Percentiles rank a stretch among this genome's conserved stretches.
phyloP scores from a whole-genome alignment of 306 rosid genomes.

The Inga oerstediana region DNA sequence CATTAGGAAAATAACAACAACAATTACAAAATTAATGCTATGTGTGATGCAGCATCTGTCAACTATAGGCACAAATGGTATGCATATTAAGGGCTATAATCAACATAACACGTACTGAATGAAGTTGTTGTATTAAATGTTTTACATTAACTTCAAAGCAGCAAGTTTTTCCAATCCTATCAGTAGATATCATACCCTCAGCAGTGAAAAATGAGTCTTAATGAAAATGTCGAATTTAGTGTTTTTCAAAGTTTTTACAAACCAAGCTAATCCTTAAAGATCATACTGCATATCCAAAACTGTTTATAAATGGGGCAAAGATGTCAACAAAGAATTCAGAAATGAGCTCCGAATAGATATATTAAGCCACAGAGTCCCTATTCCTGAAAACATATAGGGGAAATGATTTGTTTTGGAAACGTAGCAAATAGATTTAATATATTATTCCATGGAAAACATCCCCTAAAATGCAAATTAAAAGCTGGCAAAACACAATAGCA shows the following conservation, averaged over 20 bases:
- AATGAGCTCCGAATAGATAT: not conserved
- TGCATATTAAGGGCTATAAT: slow-evolving; percentile 10
- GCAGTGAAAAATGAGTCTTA: slow-evolving; percentile 1
- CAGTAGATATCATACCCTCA: not conserved
- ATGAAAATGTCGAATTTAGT: slow-evolving; percentile 17
- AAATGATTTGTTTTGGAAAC: not conserved
- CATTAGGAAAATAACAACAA: slow-evolving; percentile 14
- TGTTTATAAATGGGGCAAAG: not conserved
- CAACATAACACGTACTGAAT: not conserved
- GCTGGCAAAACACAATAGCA: too few relatives aligned
- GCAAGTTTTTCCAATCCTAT: not conserved
- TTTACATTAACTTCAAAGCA: not conserved
- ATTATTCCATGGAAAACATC: too few relatives aligned
- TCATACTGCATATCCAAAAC: slow-evolving; percentile 1
- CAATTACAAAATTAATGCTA: not conserved
- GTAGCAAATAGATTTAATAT: too few relatives aligned
- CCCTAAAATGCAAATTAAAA: too few relatives aligned
- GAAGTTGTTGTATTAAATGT: not conserved
- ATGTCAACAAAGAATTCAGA: slow-evolving; percentile 25
- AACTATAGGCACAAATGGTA: slow-evolving; percentile 14
- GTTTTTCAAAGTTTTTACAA: not conserved
- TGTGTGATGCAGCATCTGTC: slow-evolving; percentile 5
- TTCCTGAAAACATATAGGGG: not conserved
- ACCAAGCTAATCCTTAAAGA: slow-evolving; percentile 13
- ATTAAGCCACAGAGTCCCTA: slow-evolving; percentile 8